Conservation (phyloP, 2,329 filamentous ascomycete species). For the Colletotrichum tamarilloi region DNA sequence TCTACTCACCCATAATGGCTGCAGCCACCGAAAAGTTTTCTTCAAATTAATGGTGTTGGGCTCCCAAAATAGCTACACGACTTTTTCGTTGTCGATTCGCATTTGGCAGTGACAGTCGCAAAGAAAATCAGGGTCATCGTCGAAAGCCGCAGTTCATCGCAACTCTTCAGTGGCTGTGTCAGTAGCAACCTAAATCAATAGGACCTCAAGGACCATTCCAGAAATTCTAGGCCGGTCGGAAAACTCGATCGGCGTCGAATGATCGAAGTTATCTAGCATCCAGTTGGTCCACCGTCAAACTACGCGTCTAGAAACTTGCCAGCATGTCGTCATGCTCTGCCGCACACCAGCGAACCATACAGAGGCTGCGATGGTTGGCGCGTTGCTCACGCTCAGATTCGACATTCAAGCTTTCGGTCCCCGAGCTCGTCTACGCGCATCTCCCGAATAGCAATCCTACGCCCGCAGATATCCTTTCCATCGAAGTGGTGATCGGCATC, state of each 20-base stretch:
- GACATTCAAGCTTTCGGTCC: slow-evolving; percentile 23
- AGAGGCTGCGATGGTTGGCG: not conserved
- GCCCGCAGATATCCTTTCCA: not conserved
- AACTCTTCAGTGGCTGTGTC: slow-evolving; percentile 8
- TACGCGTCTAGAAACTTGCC: not conserved
- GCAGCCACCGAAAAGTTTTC: not conserved
- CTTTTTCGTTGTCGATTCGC: no score
- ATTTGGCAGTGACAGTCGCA: not conserved
- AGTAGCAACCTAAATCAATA: not conserved
- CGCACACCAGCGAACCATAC: not conserved
- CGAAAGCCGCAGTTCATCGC: slow-evolving; percentile 2
- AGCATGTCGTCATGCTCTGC: slow-evolving; percentile 10
- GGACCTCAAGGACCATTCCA: not conserved
- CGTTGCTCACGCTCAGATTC: not conserved
- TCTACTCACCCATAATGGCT: not conserved
- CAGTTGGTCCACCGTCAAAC: no score
- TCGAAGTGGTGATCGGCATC: slow-evolving; percentile 14
- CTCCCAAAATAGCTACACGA: slow-evolving; percentile 20
- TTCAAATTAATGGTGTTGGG: not conserved
- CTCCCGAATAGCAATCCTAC: not conserved
- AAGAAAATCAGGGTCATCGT: not conserved
- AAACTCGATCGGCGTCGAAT: not conserved
- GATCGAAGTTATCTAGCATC: not conserved
- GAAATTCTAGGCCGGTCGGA: not conserved
- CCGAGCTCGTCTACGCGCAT: slow-evolving; percentile 12